Evolutionary conservation across 371 early-diverging fungal genomes (phyloP).

Genomic region (Rhizopus arrhizus): DNA sequence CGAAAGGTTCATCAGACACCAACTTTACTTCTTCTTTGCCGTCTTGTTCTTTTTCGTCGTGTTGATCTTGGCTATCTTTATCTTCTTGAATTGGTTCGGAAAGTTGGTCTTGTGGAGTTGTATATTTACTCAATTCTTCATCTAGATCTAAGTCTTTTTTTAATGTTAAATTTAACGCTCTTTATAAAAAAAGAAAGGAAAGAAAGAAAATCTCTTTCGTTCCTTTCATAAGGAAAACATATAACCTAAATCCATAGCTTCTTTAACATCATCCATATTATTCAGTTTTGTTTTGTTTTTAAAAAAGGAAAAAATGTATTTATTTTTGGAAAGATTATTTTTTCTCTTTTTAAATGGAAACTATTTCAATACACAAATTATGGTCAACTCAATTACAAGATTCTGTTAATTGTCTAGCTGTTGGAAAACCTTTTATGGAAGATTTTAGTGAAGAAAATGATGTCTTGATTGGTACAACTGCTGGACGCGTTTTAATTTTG

Average conservation of each 20-base stretch:
- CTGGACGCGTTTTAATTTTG: conserved; percentile 47
- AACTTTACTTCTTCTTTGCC: neutral
- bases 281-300: neutral
- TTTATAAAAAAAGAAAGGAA: neutral
- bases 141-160: conserved; percentile 1
- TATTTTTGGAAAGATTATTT: neutral
- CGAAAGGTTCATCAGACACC: conserved; percentile 7
- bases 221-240: neutral
- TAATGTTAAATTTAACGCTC: neutral
- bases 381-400: conserved; percentile 44
- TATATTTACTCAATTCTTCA: neutral
- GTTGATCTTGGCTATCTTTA: neutral
- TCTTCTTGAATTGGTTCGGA: neutral
- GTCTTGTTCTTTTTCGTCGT: neutral
- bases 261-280: neutral
- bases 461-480: conserved; percentile 47
- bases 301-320: neutral
- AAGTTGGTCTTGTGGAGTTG: neutral
- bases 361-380: conserved; percentile 25
- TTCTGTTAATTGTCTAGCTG: conserved; percentile 46
- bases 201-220: neutral
- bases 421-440: conserved; percentile 53
- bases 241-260: conserved; percentile 5
- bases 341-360: neutral
- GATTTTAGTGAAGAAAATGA: conserved; percentile 53